phyloP scores from a whole-genome alignment of 257 asterid species.

The Solanum lignicaule region DNA sequence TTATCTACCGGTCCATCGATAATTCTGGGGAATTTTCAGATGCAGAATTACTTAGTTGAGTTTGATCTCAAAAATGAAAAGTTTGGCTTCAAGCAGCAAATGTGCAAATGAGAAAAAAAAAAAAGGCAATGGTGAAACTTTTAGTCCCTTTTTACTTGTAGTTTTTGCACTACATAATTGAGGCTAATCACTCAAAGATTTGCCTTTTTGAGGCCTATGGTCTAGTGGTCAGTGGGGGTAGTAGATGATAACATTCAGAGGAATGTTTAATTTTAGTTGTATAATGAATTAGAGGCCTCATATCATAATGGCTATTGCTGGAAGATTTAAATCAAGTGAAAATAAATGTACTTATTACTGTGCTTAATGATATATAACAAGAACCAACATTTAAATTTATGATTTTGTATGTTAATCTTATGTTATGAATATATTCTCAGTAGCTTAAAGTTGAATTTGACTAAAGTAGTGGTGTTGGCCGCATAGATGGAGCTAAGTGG shows the following conservation, averaged over 20 bases:
- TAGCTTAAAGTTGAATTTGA: neutral
- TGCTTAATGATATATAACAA: neutral
- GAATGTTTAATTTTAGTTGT: neutral
- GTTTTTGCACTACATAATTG: neutral
- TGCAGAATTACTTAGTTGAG: constrained; percentile 75
- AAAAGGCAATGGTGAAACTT: no score
- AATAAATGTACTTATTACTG: neutral
- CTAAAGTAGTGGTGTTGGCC: neutral
- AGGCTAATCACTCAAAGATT: neutral
- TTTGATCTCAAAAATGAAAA: constrained; percentile 64
- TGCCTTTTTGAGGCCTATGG: neutral
- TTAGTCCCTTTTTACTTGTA: neutral
- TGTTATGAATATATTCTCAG: neutral
- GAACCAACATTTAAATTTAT: neutral
- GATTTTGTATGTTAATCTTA: neutral
- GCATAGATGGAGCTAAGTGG: no score
- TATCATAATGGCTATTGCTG: neutral
- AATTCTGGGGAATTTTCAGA: constrained; percentile 72
- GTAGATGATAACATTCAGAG: neutral
- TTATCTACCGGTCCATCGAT: constrained; percentile 52
- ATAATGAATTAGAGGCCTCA: neutral
- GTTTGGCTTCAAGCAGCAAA: constrained; percentile 62
- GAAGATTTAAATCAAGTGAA: neutral
- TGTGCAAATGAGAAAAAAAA: constrained; percentile 30
- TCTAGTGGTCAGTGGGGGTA: neutral